These are phyloP conservation scores for Fusarium sp. DNA, from an alignment of 2,329 filamentous ascomycete genomes.

Conservation along the genomic window DNA sequence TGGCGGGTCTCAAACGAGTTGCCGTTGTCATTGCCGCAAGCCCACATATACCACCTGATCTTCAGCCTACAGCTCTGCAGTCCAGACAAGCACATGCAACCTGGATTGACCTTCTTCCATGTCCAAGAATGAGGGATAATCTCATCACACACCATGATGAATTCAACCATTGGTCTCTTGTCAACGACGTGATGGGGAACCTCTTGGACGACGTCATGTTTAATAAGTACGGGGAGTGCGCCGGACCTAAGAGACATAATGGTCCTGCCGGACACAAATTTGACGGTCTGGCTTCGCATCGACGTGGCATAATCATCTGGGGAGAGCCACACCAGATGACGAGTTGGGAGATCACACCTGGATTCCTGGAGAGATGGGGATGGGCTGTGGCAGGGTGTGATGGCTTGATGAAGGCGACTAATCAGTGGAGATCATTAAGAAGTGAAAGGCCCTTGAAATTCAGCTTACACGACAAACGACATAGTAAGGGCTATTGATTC, in stretches of 20 bases:
- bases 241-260: neutral
- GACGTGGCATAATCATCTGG: constrained; percentile 11
- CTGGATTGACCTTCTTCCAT: constrained; percentile 16
- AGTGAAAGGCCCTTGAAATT: constrained; percentile 1
- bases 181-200: constrained; percentile 11
- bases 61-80: constrained; percentile 8
- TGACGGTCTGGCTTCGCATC: neutral
- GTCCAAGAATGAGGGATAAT: constrained; percentile 13
- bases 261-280: neutral
- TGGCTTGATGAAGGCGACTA: constrained; percentile 12
- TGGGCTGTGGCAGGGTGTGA: constrained; percentile 16
- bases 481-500: neutral
- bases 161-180: constrained; percentile 12
- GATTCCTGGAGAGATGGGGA: constrained; percentile 17
- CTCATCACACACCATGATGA: neutral
- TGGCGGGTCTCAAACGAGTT: constrained; percentile 14
- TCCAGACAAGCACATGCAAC: neutral
- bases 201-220: constrained; percentile 14
- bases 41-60: neutral
- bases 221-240: constrained; percentile 18
- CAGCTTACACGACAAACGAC: accelerated
- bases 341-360: constrained; percentile 17
- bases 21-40: constrained; percentile 6
- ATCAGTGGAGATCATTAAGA: constrained; percentile 15
- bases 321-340: constrained; percentile 3